Conservation (phyloP, 164 flowering plant genomes). For the Magnolia officinalis region DNA sequence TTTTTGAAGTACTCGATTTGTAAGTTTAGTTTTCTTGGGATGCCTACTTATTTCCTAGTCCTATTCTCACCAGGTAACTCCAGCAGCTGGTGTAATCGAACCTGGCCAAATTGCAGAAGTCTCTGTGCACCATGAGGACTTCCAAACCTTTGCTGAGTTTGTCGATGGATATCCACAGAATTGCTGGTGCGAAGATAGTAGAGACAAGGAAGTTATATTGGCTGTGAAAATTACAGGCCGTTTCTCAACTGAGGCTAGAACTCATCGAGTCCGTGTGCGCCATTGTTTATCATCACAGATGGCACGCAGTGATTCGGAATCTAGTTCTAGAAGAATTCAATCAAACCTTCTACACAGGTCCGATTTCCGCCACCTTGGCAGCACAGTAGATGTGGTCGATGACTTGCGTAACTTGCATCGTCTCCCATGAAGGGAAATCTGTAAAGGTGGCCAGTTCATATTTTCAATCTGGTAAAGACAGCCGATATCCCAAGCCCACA, state of each 20-base stretch:
- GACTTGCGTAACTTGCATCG: conserved; percentile 41
- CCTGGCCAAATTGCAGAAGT: conserved; percentile 68
- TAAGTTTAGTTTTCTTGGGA: not conserved
- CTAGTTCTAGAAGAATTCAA: conserved; percentile 27
- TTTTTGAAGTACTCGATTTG: not conserved
- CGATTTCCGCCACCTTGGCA: conserved; percentile 40
- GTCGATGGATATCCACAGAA: conserved; percentile 80
- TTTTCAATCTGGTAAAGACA: not conserved
- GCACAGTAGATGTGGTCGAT: conserved; percentile 47
- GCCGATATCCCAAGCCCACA: not conserved
- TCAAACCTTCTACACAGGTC: conserved; percentile 50
- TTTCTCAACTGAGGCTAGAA: conserved; percentile 39
- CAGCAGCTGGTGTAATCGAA: conserved; percentile 65
- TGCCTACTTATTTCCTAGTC: not conserved
- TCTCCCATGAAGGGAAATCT: conserved; percentile 30
- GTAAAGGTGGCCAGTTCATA: not conserved
- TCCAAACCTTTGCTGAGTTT: conserved; percentile 57
- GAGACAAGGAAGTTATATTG: conserved; percentile 74
- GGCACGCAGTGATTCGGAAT: conserved; percentile 27
- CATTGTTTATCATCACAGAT: conserved; percentile 54
- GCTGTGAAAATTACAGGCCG: conserved; percentile 48
- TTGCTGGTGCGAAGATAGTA: conserved; percentile 89
- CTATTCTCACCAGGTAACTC: conserved; percentile 53
- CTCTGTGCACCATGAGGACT: conserved; percentile 61
- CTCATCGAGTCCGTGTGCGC: conserved; percentile 52